These are phyloP conservation scores for Colletotrichum trifolii DNA, from an alignment of 2,329 filamentous ascomycete species.

Conservation along the genomic window DNA sequence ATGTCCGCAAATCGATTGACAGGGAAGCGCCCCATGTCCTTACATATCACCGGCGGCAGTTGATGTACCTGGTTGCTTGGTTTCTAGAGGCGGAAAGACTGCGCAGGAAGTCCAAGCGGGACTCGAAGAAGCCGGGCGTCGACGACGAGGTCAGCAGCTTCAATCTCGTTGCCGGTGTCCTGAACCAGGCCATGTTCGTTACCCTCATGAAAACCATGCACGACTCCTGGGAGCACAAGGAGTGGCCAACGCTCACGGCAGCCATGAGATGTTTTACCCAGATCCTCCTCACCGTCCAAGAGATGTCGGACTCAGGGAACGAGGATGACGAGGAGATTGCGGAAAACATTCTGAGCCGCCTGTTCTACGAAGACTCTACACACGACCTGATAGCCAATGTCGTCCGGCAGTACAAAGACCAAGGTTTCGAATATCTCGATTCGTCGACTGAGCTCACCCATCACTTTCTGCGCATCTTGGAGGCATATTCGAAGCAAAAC, in stretches of 20 bases:
- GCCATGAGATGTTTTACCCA: conserved; percentile 96
- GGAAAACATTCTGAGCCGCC: conserved; percentile 93
- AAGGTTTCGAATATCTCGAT: conserved; percentile 93
- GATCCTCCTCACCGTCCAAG: conserved; percentile 89
- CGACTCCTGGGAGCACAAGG: conserved; percentile 81
- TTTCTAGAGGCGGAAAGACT: conserved; percentile 88
- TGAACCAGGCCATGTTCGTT: conserved; percentile 96
- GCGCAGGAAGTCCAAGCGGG: conserved; percentile 71
- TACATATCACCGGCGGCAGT: conserved; percentile 82
- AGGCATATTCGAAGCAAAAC: conserved; percentile 95
- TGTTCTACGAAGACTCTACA: conserved; percentile 98
- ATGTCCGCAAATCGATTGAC: conserved; percentile 89
- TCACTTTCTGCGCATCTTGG: conserved; percentile 90
- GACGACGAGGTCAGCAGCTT: conserved; percentile 77
- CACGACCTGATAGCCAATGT: conserved; percentile 88
- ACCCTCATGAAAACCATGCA: conserved; percentile 87
- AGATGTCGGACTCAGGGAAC: conserved; percentile 84
- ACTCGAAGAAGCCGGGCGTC: conserved; percentile 54
- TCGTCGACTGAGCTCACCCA: conserved; percentile 90
- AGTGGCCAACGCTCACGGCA: conserved; percentile 87
- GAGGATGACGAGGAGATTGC: conserved; percentile 98
- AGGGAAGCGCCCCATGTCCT: conserved; percentile 86
- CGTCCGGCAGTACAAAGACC: conserved; percentile 87
- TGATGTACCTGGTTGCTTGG: conserved; percentile 93
- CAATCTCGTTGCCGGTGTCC: conserved; percentile 85